A percentile compares a stretch with the other conserved stretches of the same genome.
These are phyloP conservation scores for Tillandsia leiboldiana DNA, from an alignment of 176 grass and related monocot genomes.

Conservation along the genomic window DNA sequence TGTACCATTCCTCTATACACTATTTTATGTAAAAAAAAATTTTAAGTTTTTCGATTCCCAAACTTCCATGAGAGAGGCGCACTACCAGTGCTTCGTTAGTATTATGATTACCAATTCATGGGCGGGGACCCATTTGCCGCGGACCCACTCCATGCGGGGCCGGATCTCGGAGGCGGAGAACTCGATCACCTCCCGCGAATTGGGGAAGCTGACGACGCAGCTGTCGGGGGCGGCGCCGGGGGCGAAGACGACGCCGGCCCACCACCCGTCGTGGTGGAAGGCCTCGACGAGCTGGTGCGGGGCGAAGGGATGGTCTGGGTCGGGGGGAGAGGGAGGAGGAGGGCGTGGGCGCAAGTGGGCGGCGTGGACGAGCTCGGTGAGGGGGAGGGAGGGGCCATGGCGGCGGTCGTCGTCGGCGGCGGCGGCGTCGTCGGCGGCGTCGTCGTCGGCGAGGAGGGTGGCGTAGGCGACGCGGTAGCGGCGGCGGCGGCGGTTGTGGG, in stretches of 20 bases:
- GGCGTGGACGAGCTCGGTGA: constrained; percentile 33
- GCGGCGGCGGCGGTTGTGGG: background rate
- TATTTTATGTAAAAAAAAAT: no score
- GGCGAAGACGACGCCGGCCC: constrained; percentile 40
- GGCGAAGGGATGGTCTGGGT: background rate
- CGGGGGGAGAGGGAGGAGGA: background rate
- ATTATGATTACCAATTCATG: background rate
- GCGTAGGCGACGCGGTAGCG: constrained; percentile 30
- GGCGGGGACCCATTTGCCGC: constrained; percentile 29
- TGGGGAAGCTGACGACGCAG: constrained; percentile 47
- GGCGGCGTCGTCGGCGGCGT: constrained; percentile 10
- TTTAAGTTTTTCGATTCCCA: no score
- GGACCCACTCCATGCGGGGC: constrained; percentile 34
- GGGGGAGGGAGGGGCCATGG: background rate
- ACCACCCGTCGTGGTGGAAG: constrained; percentile 68
- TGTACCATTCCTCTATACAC: no score
- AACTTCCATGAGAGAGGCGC: no score
- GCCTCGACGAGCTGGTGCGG: constrained; percentile 49
- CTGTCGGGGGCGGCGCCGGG: background rate
- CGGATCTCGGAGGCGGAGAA: constrained; percentile 28
- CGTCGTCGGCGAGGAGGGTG: constrained; percentile 34
- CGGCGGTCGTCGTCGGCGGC: constrained; percentile 15
- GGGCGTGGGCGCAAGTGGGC: constrained; percentile 33
- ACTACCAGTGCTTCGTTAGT: no score
- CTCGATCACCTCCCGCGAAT: constrained; percentile 39